Evolutionary conservation across 768 basidiomycete species (phyloP), one percentile per base, ranked within the genome.

Genomic region (Tremella fuciformis): DNA sequence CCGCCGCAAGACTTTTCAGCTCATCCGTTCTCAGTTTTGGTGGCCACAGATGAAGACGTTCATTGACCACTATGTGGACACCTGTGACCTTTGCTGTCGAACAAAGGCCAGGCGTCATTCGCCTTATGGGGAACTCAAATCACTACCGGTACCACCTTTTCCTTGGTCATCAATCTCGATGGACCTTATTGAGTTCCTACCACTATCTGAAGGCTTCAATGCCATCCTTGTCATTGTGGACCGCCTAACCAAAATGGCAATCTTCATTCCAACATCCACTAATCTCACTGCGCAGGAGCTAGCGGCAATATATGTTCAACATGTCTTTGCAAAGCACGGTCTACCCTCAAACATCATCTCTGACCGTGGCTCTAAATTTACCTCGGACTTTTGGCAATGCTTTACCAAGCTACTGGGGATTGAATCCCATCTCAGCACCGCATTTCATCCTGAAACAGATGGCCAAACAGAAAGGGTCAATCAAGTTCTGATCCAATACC

Each of bases 381-480:
- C 39, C 22, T 65, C 74, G 2, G 37, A 65, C 6, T 77, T 79
- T 62, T 79, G 75, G 62, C 15, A 37, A 9, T 71, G 74, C 0
- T 54, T 82, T 0, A 71, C 74, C 42, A 26, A 47, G 21, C 47
- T 70, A 13, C 50, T 81, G 0, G 74, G 77, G 0, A 79, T 82
- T 41, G 50, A 77, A 13, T 50, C 50, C 2, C 76, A 73, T 19
- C 61, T 78, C 0, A 77, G 75, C 4, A 82, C 81, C 0, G 80
- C 80, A 1, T 82, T 77, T 49, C 81, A 81, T 54, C 82, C 81
- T 0, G 76, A 80, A 52, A 78, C 77, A 1, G 78, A 81, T 56
- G 79, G 81, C 0, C 78, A 80, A 34, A 59, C 58, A 13, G 58
- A 59, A 52, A 11, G 50, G 19, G 42, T 48, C 3, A 59, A 59